Conservation (phyloP, 2,329 filamentous ascomycete genomes). For the Arthrobotrys megalospora region DNA sequence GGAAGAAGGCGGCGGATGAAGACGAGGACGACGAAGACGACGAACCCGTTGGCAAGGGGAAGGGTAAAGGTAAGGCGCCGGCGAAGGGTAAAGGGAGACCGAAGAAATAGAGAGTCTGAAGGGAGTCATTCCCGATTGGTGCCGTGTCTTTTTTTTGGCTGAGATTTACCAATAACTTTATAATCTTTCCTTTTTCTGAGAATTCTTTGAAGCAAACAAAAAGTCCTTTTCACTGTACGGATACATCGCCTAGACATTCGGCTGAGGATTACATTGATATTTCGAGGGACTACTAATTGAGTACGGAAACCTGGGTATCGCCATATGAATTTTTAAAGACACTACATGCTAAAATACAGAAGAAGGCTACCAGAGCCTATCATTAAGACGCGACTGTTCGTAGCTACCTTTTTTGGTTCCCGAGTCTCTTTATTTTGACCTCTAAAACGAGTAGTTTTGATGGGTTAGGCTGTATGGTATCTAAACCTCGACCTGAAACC, state of each 20-base stretch:
- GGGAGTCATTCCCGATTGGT: neutral
- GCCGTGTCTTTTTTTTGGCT: neutral
- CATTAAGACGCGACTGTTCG: constrained; percentile 1
- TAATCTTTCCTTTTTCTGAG: neutral
- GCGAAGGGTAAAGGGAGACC: constrained; percentile 43
- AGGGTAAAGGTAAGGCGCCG: constrained; percentile 48
- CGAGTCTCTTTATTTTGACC: constrained; percentile 57
- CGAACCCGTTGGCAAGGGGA: constrained; percentile 66
- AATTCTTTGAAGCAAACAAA: neutral
- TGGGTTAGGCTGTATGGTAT: neutral
- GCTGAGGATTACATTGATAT: neutral
- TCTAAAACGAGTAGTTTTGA: constrained; percentile 4
- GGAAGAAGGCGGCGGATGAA: constrained; percentile 65
- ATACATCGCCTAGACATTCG: neutral
- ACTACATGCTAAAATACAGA: constrained; percentile 16
- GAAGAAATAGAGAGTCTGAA: constrained; percentile 44
- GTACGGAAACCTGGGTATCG: constrained; percentile 17
- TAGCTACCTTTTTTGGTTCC: constrained; percentile 41
- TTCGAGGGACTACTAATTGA: neutral
- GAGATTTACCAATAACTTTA: neutral
- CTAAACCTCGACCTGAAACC: neutral
- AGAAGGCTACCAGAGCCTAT: constrained; percentile 1
- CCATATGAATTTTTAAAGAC: neutral
- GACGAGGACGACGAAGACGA: constrained; percentile 56
- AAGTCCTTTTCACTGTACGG: neutral